Evolutionary conservation across 1,284 basidiomycete species (phyloP).

Genomic region (Termitomyces sp.): DNA sequence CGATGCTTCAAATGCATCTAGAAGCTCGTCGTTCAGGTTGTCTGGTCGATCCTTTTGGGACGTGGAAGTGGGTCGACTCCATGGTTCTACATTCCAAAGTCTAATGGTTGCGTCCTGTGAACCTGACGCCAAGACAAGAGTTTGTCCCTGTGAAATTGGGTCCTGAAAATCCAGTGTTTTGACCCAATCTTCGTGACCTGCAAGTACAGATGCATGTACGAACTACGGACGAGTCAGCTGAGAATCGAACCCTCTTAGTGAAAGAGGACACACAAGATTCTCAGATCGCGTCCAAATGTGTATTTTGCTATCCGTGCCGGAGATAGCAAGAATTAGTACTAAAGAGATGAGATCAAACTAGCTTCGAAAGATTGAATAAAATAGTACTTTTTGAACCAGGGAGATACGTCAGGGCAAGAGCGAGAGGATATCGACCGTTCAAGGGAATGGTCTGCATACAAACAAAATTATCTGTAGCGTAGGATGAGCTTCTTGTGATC

Average conservation of each 20-base stretch:
- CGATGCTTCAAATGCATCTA: constrained; percentile 85
- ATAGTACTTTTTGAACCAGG: constrained; percentile 60
- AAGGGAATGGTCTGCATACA: constrained; percentile 60
- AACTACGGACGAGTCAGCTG: constrained; percentile 37
- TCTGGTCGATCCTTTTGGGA: constrained; percentile 18
- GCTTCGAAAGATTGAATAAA: not conserved
- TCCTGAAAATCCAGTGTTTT: constrained; percentile 68
- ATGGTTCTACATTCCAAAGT: constrained; percentile 73
- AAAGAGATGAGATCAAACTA: constrained; percentile 1
- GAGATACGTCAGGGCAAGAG: constrained; percentile 59
- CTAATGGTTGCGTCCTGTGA: constrained; percentile 91
- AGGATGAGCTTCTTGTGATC: not conserved
- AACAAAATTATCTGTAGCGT: constrained; percentile 34
- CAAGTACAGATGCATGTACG: constrained; percentile 54
- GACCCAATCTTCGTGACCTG: constrained; percentile 95
- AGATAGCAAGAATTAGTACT: constrained; percentile 76
- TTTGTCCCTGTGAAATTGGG: constrained; percentile 26
- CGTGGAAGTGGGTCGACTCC: constrained; percentile 24
- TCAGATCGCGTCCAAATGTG: constrained; percentile 71
- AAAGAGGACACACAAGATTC: constrained; percentile 35
- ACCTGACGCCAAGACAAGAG: constrained; percentile 75
- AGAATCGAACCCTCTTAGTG: not conserved
- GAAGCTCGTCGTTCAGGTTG: constrained; percentile 58
- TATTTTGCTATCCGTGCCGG: constrained; percentile 71
- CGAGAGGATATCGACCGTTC: constrained; percentile 71